These are phyloP conservation scores for Spergularia marina DNA, from an alignment of 148 eudicot genomes.

Conservation along the genomic window DNA sequence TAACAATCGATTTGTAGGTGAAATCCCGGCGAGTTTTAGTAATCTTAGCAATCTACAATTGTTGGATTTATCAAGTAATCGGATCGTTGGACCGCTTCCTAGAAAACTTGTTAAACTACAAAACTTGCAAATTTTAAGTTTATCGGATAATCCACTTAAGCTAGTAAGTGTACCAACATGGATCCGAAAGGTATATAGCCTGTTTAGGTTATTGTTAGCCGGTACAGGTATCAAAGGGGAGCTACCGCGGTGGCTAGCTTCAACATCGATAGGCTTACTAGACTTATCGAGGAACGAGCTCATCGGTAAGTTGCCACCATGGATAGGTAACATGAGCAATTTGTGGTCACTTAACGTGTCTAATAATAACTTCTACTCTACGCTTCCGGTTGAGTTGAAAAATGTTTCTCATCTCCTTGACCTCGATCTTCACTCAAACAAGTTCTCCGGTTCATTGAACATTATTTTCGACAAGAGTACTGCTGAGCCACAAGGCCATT, in stretches of 20 bases:
- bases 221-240: constrained; percentile 57
- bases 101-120: constrained; percentile 41
- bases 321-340: constrained; percentile 78
- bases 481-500: constrained; percentile 45
- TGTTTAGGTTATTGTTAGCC: constrained; percentile 46
- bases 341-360: constrained; percentile 60
- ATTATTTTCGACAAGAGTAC: constrained; percentile 35
- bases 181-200: constrained; percentile 32
- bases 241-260: constrained; percentile 54
- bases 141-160: constrained; percentile 63
- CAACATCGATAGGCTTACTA: constrained; percentile 42
- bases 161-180: constrained; percentile 47
- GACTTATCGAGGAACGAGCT: constrained; percentile 63
- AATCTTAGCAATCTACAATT: constrained; percentile 42
- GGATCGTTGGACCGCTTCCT: constrained; percentile 48
- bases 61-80: constrained; percentile 62
- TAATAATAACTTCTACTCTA: constrained; percentile 47
- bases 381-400: constrained; percentile 49
- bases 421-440: constrained; percentile 74
- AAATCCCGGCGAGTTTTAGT: constrained; percentile 61
- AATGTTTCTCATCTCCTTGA: constrained; percentile 42
- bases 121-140: constrained; percentile 40
- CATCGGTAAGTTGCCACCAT: constrained; percentile 61
- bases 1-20: constrained; percentile 51
- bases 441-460: constrained; percentile 45